Base-by-base conservation (phyloP, 148 eudicot species). In the Silene uniflora region DNA sequence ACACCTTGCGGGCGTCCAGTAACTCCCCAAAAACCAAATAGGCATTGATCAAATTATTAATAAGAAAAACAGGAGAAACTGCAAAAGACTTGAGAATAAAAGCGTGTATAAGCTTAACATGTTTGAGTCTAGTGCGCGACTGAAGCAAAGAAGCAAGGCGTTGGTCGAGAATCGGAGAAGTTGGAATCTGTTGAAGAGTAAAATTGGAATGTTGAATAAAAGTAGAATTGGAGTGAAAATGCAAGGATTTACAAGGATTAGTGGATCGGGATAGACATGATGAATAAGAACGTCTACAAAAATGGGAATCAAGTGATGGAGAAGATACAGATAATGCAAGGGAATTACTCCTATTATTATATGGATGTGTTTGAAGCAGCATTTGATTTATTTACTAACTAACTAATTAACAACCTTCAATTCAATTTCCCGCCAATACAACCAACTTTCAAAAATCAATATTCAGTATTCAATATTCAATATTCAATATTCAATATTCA, bases 1-100 rank as follows among this genome's bases (percentile, higher is more conserved):
- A 91, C 87, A 93, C 93, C 72, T 82, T 85, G 44, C 94, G 85
- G 5, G 90, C 95, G 2, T 86, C 84, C 11, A 10, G 81, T 67
- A 93, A 74, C 4, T 78, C 73, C 42, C 87, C 91, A 12, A 84
- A 72, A 78, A 78, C 80, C 21, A 81, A 47, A 47, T 89, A 91
- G 3, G 76, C 67, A 80, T 76, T 85, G 0, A 90, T 88, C 85
- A 91, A 83, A 80, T 91, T 91, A 79, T 88, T 93, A 42, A 70
- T 62, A 22, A 91, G 77, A 74, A 72, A 91, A 2, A 72, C 61
- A 22, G 49, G 59, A 8, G 84, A 66, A 39, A 42, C 18, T 46
- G 47, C 29, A 22, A 75, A 64, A 76, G 79, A 69, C 87, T 83
- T 93, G 22, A 85, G 22, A 67, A 79, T 73, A 23, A 89, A 67